phyloP scores from a whole-genome alignment of 805 yeast species.

The Limtongia smithiae region DNA sequence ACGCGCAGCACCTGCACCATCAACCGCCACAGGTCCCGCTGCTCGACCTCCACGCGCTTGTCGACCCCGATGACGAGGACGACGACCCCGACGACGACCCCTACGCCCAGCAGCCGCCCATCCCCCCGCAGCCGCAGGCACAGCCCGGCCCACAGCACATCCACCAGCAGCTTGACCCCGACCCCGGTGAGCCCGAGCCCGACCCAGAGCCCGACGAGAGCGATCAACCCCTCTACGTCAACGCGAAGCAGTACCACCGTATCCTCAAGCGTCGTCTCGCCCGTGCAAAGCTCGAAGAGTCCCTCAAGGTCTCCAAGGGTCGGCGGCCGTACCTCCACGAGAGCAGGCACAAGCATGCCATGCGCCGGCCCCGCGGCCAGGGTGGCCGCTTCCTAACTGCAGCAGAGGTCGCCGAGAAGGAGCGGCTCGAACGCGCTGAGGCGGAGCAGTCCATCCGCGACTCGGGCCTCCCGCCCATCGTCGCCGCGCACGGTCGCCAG shows the following conservation, averaged over 20 bases:
- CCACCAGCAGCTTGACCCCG: constrained; percentile 6
- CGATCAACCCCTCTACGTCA: constrained; percentile 95
- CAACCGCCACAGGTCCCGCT: constrained; percentile 7
- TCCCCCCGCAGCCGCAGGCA: not conserved
- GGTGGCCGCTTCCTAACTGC: constrained; percentile 97
- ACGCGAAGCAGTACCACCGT: constrained; percentile 96
- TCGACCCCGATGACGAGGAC: constrained; percentile 11
- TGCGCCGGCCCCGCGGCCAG: constrained; percentile 98
- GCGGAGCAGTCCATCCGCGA: too few species aligned
- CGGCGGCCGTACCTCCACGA: constrained; percentile 94
- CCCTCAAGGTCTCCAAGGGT: constrained; percentile 55
- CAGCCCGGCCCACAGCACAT: constrained; percentile 13
- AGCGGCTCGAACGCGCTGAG: constrained; percentile 44
- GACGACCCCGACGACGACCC: constrained; percentile 1
- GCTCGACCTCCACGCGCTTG: constrained; percentile 14
- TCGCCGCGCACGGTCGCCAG: not conserved
- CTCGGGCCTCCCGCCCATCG: too few species aligned
- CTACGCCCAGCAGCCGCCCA: not conserved
- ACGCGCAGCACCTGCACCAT: constrained; percentile 9
- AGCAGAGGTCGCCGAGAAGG: constrained; percentile 61
- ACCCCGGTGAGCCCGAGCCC: constrained; percentile 4
- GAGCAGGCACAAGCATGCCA: constrained; percentile 96
- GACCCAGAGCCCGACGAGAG: constrained; percentile 23
- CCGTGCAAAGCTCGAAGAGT: constrained; percentile 87
- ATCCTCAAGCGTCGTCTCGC: constrained; percentile 90